A percentile compares a stretch with the other conserved stretches of the same genome.
These are phyloP conservation scores for Curvularia sp. DNA, from an alignment of 2,329 filamentous ascomycete species.

Conservation along the genomic window DNA sequence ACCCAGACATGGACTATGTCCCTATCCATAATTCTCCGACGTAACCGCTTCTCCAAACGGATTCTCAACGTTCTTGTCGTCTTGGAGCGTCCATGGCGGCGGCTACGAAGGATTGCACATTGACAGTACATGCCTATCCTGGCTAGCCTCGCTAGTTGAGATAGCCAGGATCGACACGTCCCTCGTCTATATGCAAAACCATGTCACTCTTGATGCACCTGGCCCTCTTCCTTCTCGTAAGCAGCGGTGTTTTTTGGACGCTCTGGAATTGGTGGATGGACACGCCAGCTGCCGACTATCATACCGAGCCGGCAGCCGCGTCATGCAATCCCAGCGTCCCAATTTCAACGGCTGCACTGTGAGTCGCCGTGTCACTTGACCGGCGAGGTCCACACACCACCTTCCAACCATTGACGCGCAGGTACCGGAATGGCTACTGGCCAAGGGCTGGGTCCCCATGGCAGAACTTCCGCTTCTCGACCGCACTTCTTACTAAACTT, in stretches of 20 bases:
- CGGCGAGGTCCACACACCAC: background rate
- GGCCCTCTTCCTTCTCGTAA: background rate
- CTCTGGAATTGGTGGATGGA: background rate
- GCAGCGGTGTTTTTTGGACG: background rate
- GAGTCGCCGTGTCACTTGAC: background rate
- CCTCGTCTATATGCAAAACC: background rate
- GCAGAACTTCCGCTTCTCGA: conserved; percentile 6
- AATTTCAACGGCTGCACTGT: background rate
- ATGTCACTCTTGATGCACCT: background rate
- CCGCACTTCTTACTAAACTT: conserved; percentile 4
- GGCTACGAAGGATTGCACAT: background rate
- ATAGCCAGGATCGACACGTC: background rate
- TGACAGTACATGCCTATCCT: background rate
- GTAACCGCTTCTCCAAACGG: background rate
- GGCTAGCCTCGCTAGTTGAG: background rate
- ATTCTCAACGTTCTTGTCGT: background rate
- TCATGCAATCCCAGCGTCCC: conserved; percentile 3
- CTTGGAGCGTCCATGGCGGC: background rate
- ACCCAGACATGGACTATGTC: background rate
- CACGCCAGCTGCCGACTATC: background rate
- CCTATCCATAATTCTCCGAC: background rate
- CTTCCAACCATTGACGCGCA: background rate
- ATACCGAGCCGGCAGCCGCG: background rate
- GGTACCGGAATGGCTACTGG: background rate
- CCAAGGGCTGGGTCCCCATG: background rate